phyloP scores from a whole-genome alignment of 179 eudicot species.

The Drosera spatulata region DNA sequence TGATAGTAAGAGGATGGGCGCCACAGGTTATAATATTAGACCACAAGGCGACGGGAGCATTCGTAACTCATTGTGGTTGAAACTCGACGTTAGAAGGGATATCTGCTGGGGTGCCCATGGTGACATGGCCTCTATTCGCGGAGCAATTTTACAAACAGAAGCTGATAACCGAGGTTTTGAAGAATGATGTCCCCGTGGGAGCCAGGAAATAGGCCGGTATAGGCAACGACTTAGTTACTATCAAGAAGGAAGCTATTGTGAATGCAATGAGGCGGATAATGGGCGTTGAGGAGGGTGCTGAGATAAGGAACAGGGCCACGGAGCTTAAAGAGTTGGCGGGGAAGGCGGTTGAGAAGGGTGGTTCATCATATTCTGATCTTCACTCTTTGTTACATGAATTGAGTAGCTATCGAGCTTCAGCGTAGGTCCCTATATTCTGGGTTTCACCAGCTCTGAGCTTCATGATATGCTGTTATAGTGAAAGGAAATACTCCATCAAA shows the following conservation, averaged over 20 bases:
- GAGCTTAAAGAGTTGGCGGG: constrained; percentile 17
- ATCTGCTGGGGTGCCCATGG: constrained; percentile 22
- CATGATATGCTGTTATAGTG: too few relatives aligned
- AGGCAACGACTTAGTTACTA: constrained; percentile 5
- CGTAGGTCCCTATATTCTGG: too few relatives aligned
- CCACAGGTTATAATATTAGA: constrained; percentile 20
- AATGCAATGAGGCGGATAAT: constrained; percentile 10
- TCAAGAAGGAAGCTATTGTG: constrained; percentile 12
- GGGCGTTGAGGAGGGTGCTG: constrained; percentile 16
- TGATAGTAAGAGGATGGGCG: constrained; percentile 22
- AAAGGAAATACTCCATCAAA: too few relatives aligned
- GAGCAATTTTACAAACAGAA: constrained; percentile 24
- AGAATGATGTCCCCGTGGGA: constrained; percentile 15
- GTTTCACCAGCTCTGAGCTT: too few relatives aligned
- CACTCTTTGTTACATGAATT: background rate
- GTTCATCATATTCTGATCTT: constrained; percentile 10
- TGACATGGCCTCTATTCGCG: constrained; percentile 18
- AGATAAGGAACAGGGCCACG: constrained; percentile 16
- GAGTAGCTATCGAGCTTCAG: background rate
- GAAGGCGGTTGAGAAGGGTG: constrained; percentile 15
- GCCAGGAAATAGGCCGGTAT: constrained; percentile 3
- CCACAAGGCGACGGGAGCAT: constrained; percentile 17
- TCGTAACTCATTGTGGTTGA: constrained; percentile 31
- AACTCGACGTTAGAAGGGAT: constrained; percentile 21
- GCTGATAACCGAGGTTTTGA: constrained; percentile 14